Evolutionary conservation across 2,329 filamentous ascomycete genomes (phyloP), one percentile per base, ranked within the genome.

Genomic region (Rachicladosporium sp.): DNA sequence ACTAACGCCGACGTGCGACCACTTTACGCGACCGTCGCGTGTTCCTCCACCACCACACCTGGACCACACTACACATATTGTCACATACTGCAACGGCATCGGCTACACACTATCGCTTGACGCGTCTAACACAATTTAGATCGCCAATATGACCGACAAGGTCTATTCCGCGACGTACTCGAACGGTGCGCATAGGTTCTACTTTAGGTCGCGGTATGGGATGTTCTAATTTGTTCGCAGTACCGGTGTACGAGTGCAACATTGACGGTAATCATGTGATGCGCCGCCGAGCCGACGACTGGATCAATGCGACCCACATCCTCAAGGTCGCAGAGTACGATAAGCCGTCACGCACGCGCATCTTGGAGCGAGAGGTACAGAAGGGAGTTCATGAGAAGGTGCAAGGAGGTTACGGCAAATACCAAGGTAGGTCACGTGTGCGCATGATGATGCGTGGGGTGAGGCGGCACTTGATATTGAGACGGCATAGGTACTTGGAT

Each of bases 231-330:
- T 42, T 36, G 11, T 37, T 36, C 42, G 41, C 55, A 95, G 86
- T 94, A 45, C 89, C 89, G 29, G 89, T 96, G 8, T 95, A 91
- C 59, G 91, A 96, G 59, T 91, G 78, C 64, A 87, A 93, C 59
- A 80, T 93, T 52, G 85, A 80, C 29, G 71, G 70, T 49, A 86
- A 93, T 58, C 86, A 95, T 83, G 83, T 96, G 49, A 98, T 98
- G 91, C 82, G 91, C 61, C 78, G 91, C 37, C 79, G 89, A 44
- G 75, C 78, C 38, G 91, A 98, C 62, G 79, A 96, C 63, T 98
- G 89, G 87, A 91, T 98, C 66, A 98, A 98, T 69, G 91, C 91
- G n/a, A 98, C 91, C 39, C 91, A 98, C 58, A 96, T 98, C 44
- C 69, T 98, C 36, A 98, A 98, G 59, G 86, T 93, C 31, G 91